Evolutionary conservation across 495 filamentous ascomycete species (phyloP).

Genomic region (Hypomontagnella submonticulosa): DNA sequence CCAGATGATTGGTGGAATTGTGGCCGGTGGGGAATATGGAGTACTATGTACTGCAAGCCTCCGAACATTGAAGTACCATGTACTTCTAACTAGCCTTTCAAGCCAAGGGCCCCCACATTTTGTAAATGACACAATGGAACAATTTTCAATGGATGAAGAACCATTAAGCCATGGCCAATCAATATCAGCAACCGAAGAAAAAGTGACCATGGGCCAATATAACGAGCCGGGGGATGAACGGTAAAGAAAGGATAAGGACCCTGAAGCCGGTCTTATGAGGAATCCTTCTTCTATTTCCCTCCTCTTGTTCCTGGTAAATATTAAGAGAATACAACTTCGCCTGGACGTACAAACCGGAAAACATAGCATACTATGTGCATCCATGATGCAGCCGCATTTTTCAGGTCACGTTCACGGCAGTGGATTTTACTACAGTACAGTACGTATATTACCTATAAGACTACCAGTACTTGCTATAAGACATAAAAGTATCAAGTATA

Average conservation of each 20-base stretch:
- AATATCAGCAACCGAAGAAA: conserved; percentile 30
- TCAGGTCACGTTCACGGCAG: conserved; percentile 11
- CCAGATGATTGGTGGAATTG: conserved; percentile 29
- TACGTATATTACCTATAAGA: conserved; percentile 9
- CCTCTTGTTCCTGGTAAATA: conserved; percentile 12
- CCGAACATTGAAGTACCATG: too few species aligned
- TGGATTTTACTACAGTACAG: conserved; percentile 4
- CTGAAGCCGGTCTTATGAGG: conserved; percentile 24
- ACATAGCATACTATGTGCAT: conserved; percentile 17
- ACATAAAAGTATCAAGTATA: too few species aligned
- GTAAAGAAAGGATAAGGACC: conserved; percentile 14
- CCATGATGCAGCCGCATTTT: conserved; percentile 39
- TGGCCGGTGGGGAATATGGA: conserved; percentile 36
- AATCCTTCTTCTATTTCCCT: not conserved
- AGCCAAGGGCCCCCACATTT: conserved; percentile 26
- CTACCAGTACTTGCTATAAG: not conserved
- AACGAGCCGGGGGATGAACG: conserved; percentile 18
- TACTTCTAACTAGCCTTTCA: conserved; percentile 1
- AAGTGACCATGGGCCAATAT: conserved; percentile 20
- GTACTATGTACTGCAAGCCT: conserved; percentile 9
- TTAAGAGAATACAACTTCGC: conserved; percentile 5
- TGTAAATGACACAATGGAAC: conserved; percentile 37
- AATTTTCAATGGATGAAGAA: conserved; percentile 33
- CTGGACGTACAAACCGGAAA: conserved; percentile 12
- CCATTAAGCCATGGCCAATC: conserved; percentile 36